Evolutionary conservation across 192 early-diverging fungal species (phyloP), one percentile per base, ranked within the genome.

Genomic region (Gamsiella multidivaricata): DNA sequence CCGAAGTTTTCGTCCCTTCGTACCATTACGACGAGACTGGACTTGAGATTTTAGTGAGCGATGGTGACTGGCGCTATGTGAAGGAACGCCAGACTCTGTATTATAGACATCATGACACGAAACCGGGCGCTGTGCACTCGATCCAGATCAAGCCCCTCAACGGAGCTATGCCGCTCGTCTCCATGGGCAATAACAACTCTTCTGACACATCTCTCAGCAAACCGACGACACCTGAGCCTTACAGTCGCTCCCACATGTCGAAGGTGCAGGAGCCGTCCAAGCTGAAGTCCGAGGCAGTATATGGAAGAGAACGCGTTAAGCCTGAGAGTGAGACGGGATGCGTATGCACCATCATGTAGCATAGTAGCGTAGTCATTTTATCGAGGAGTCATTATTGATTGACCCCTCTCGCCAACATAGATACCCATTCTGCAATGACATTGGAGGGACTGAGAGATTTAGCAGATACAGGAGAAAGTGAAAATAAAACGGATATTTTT

Each of bases 31-130:
- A 82, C 8, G 61, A 73, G 1, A 57, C 61, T 12, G 18, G 41
- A 2, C 32, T 92, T 36, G 81, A 87, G 45, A 89, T 95, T 22
- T 54, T 64, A 29, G 89, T 88, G 3, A 86, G 86, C 5, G 89
- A 91, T 65, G 94, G 94, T 0, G 84, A 87, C 45, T 94, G 90
- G 87, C 75, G 83, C 43, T 93, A 93, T 65, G 80, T 92, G 42
- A 83, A 81, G 46, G 81, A 85, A 7, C 67, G 84, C 57, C 92
- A 95, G 61, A 93, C 89, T 14, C 70, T 95, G 34, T 89, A 88
- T 43, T 93, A 73, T 61, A 32, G 81, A 54, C 75, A 79, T 46
- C 62, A 73, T 51, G 70, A 82, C 9, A 76, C 50, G 65, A 52
- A 61, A 5, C 65, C 73, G 0, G 73, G 73, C 4, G 73, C 73